Evolutionary conservation across 2,329 filamentous ascomycete species (phyloP).

Genomic region (Drechslerella dactyloides): DNA sequence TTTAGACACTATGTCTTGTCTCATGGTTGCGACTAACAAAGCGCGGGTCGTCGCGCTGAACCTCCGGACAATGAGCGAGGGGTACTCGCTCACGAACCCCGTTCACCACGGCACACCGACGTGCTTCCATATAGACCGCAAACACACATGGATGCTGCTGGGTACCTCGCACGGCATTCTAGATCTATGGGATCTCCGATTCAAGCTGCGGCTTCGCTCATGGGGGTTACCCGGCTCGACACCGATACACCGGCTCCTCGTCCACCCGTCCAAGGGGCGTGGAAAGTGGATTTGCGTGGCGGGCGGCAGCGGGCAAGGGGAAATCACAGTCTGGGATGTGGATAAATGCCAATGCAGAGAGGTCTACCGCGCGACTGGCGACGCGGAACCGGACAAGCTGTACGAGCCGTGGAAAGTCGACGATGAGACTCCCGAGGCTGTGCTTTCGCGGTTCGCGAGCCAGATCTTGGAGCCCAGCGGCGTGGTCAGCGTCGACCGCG

Average conservation of each 20-base stretch:
- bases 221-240: constrained; percentile 86
- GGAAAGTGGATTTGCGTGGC: constrained; percentile 87
- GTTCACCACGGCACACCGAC: constrained; percentile 90
- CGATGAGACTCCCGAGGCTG: constrained; percentile 82
- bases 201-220: constrained; percentile 81
- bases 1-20: constrained; percentile 77
- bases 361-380: constrained; percentile 74
- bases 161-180: constrained; percentile 92
- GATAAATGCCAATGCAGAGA: constrained; percentile 88
- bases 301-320: constrained; percentile 82
- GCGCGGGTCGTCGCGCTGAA: constrained; percentile 85
- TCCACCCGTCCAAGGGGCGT: constrained; percentile 79
- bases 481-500: constrained; percentile 65
- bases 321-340: constrained; percentile 94
- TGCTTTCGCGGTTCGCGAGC: constrained; percentile 79
- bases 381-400: constrained; percentile 64
- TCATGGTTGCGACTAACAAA: constrained; percentile 84
- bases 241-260: constrained; percentile 76
- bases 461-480: constrained; percentile 66
- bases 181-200: constrained; percentile 95
- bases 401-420: constrained; percentile 90
- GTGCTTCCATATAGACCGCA: constrained; percentile 85
- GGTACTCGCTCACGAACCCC: constrained; percentile 83
- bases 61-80: constrained; percentile 79
- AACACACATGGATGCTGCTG: constrained; percentile 86